Conservation (phyloP, 2,329 filamentous ascomycete genomes). For the Monilinia polystroma region DNA sequence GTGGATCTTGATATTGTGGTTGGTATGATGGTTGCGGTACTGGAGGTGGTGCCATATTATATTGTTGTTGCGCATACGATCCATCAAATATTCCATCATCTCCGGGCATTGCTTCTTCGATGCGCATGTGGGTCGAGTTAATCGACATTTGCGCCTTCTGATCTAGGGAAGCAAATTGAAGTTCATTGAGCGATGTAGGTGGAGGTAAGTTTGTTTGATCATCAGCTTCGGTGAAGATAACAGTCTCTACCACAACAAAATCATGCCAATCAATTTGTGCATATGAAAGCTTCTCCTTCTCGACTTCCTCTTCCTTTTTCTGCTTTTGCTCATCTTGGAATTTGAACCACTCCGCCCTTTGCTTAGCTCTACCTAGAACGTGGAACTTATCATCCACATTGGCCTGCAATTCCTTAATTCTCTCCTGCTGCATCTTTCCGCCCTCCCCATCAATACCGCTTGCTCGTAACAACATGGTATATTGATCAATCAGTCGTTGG, state of each 20-base stretch:
- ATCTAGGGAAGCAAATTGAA: constrained; percentile 92
- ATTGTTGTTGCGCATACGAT: constrained; percentile 45
- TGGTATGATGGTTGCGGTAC: constrained; percentile 39
- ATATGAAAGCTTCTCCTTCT: constrained; percentile 73
- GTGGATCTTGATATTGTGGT: constrained; percentile 38
- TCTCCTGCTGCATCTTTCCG: constrained; percentile 68
- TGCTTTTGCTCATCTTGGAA: constrained; percentile 81
- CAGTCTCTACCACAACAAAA: constrained; percentile 93
- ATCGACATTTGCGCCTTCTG: constrained; percentile 92
- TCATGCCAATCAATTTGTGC: constrained; percentile 97
- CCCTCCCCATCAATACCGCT: constrained; percentile 61
- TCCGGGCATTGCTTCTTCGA: constrained; percentile 92
- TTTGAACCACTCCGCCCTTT: constrained; percentile 83
- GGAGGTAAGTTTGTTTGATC: constrained; percentile 83
- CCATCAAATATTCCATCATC: constrained; percentile 63
- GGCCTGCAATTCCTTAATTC: constrained; percentile 68
- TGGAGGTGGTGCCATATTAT: constrained; percentile 46
- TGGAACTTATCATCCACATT: constrained; percentile 79
- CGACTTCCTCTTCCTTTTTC: constrained; percentile 83
- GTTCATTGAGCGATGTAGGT: constrained; percentile 83
- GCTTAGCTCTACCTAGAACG: constrained; percentile 75
- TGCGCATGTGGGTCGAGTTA: constrained; percentile 69
- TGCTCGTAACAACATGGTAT: constrained; percentile 72
- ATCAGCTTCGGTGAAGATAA: constrained; percentile 86
- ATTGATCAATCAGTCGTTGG: constrained; percentile 88